Evolutionary conservation across 2,329 filamentous ascomycete species (phyloP).

Genomic region (Talaromyces sp.): DNA sequence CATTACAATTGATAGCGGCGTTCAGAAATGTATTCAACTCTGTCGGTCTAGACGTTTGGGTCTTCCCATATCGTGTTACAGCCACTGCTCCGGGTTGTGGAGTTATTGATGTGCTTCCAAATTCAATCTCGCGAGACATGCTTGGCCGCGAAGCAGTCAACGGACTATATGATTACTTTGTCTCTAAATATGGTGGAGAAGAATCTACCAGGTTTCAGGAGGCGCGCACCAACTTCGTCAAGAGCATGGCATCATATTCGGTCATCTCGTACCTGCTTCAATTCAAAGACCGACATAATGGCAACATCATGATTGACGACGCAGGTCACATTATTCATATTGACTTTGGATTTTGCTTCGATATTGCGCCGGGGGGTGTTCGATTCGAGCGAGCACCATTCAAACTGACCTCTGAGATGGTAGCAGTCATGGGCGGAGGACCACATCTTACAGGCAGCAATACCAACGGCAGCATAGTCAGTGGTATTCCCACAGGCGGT

Average conservation of each 20-base stretch:
- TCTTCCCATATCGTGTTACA: conserved; percentile 95
- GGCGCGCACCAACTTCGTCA: conserved; percentile 95
- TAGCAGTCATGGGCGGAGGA: conserved; percentile 95
- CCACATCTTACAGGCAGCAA: conserved; percentile 28
- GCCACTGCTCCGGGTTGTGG: conserved; percentile 96
- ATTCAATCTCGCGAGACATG: conserved; percentile 98
- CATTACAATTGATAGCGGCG: conserved; percentile 94
- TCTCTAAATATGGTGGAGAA: conserved; percentile 95
- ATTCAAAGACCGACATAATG: conserved; percentile 99
- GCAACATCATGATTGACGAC: conserved; percentile 99
- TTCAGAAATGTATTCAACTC: conserved; percentile 96
- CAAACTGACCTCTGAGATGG: conserved; percentile 96
- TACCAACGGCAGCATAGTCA: conserved; percentile 18
- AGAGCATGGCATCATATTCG: conserved; percentile 97
- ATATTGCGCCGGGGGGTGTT: conserved; percentile 94
- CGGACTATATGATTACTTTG: conserved; percentile 95
- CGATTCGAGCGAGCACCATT: conserved; percentile 98
- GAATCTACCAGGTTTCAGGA: conserved; percentile 93
- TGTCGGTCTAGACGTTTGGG: conserved; percentile 92
- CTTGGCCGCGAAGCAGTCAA: conserved; percentile 96
- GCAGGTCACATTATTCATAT: conserved; percentile 97
- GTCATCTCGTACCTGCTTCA: conserved; percentile 95
- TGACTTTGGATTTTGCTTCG: conserved; percentile 99
- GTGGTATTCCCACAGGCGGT: neutral
- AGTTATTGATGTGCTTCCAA: conserved; percentile 95